Conservation (phyloP, 2,329 filamentous ascomycete species). For the Sporothrix globosa region DNA sequence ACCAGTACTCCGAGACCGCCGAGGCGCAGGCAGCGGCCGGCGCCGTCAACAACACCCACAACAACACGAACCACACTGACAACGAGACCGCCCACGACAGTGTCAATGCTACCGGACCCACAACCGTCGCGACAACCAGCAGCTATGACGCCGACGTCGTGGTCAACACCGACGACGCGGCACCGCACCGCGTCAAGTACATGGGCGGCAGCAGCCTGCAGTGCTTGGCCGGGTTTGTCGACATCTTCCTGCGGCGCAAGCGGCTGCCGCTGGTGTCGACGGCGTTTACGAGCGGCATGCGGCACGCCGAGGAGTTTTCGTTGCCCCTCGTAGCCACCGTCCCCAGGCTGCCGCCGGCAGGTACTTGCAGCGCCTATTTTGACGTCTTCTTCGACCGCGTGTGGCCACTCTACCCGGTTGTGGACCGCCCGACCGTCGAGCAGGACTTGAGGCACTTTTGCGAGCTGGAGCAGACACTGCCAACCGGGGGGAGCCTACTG, state of each 20-base stretch:
- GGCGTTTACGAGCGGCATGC: neutral
- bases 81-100: neutral
- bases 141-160: constrained; percentile 2
- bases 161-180: neutral
- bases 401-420: neutral
- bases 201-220: constrained; percentile 14
- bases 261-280: constrained; percentile 1
- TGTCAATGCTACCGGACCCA: neutral
- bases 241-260: neutral
- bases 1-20: neutral
- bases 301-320: neutral
- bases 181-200: constrained; percentile 15
- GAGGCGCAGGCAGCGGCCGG: neutral
- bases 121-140: neutral
- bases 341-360: neutral
- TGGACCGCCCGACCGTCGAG: neutral
- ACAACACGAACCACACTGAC: neutral
- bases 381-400: neutral
- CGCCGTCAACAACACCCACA: too few relatives aligned
- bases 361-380: neutral
- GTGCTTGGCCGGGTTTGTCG: neutral
- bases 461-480: neutral
- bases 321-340: neutral
- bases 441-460: neutral
- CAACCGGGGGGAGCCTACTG: neutral